A percentile compares a stretch with the other conserved stretches of the same genome.
Evolutionary conservation across 306 rosid genomes (phyloP).

Genomic region (Vicia faba): DNA sequence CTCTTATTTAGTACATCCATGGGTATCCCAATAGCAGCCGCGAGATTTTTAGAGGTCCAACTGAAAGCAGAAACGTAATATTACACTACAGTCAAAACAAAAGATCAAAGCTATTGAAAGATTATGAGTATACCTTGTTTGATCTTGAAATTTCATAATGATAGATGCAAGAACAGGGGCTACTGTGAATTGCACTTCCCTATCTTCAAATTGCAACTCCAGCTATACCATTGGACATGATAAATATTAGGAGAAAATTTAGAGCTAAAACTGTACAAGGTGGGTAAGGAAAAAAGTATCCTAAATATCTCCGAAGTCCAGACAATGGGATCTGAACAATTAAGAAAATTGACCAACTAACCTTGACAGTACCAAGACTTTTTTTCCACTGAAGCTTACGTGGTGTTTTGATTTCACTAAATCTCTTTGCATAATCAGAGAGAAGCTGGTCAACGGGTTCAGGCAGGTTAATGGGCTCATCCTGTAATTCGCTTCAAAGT

Average conservation of each 20-base stretch:
- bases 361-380: constrained; percentile 96
- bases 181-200: constrained; percentile 75
- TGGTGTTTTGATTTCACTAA: constrained; percentile 92
- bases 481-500: constrained; percentile 58
- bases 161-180: constrained; percentile 87
- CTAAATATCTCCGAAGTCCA: not conserved
- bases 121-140: constrained; percentile 55
- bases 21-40: constrained; percentile 77
- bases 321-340: no score
- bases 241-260: constrained; percentile 24
- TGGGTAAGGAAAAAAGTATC: constrained; percentile 6
- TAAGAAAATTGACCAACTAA: no score
- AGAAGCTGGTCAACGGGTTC: constrained; percentile 75
- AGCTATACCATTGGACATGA: constrained; percentile 52
- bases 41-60: constrained; percentile 80
- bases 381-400: constrained; percentile 92
- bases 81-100: constrained; percentile 13
- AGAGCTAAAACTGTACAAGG: constrained; percentile 16
- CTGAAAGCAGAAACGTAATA: constrained; percentile 51
- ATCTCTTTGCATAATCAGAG: constrained; percentile 83
- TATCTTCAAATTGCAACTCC: constrained; percentile 92
- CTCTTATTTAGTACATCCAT: constrained; percentile 70
- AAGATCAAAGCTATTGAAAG: constrained; percentile 10
- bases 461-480: constrained; percentile 71
- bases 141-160: constrained; percentile 81